Base-by-base conservation (phyloP, 768 basidiomycete genomes). In the Lactifluus piperatus region DNA sequence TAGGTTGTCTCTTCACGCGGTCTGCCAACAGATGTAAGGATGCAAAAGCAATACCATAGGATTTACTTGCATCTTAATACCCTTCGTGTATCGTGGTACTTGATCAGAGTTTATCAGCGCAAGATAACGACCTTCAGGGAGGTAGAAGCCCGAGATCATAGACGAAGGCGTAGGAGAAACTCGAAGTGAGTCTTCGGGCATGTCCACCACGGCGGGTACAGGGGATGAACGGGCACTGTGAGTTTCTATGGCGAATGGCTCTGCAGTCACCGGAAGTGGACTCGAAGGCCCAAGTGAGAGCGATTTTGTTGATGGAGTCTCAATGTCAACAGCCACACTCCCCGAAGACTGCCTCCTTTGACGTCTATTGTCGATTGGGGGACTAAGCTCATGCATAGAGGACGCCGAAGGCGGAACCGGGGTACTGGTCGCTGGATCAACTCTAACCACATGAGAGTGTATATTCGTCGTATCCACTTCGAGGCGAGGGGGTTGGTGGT, bases 21-120 rank as follows among this genome's bases (percentile, higher is more conserved):
- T 50, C 60, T 61, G 44, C n/a, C 18, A 47, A 32, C 2, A 22
- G 22, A n/a, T 3, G 20, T 43, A 39, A 51, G 26, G 30, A 11
- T 36, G 16, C 4, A 29, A n/a, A 27, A 13, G 7, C 0, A 6
- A 1, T 4, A 47, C 18, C 2, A 7, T 14, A 34, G 14, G 0
- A 8, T 4, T 18, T 30, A 56, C 55, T 51, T 47, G 7, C 60
- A 61, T 47, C 14, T 10, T 47, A 29, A 18, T 20, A 18, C 34
- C 5, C 36, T 52, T 51, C 14, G 36, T 9, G 50, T 60, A 61
- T 46, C 60, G 43, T 13, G 60, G 54, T 8, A 61, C 30, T 47
- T 61, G 54, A 13, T 61, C 60, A 7, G 60, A 56, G 9, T 61
- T 10, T 37, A 61, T 47, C 5, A 52, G 7, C 22, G 46, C 36